Evolutionary conservation across 2,329 filamentous ascomycete genomes (phyloP), one percentile per base, ranked within the genome.

Genomic region (Thermochaetoides dissita): DNA sequence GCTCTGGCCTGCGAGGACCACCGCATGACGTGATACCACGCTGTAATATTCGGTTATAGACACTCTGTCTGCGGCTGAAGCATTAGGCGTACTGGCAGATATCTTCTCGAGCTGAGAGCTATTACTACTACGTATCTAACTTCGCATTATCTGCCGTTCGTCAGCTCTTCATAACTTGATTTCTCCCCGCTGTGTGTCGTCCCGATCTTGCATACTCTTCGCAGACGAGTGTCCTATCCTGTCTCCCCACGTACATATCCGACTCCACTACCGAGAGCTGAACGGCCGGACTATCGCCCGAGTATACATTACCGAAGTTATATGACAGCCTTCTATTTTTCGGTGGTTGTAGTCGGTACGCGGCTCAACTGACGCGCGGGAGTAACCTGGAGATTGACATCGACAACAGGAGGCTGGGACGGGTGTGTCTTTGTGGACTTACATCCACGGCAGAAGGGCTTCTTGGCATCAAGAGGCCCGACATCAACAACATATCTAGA

Each of bases 361-460:
- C 50, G 51, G 49, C 51, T 51, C 46, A 50, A 47, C 44, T 40
- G 41, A 40, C 39, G 48, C 49, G 49, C 48, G 48, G 47, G 43
- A 45, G 47, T 42, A 42, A n/a, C 17, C 17, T 51, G 48, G 50
- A 52, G 49, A 53, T 52, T 51, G 49, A 48, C 45, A 47, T 35
- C 45, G 45, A 47, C 36, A 43, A 39, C 44, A 36, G 46, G 51
- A 51, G 51, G 49, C 41, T 53, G 50, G 51, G 45, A 50, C 51
- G 52, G 53, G 29, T 54, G 52, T 53, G 49, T 50, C 49, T 34
- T 39, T 38, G 47, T 43, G 36, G 43, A 37, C 38, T 45, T 43
- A 39, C 44, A 46, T 42, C 44, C 51, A 45, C 47, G 39, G 42
- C 35, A 48, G 31, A 42, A 37, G 34, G 35, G 42, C 41, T 28